These are phyloP conservation scores for Penicillium digitatum DNA, from an alignment of 2,329 filamentous ascomycete genomes.

Conservation along the genomic window DNA sequence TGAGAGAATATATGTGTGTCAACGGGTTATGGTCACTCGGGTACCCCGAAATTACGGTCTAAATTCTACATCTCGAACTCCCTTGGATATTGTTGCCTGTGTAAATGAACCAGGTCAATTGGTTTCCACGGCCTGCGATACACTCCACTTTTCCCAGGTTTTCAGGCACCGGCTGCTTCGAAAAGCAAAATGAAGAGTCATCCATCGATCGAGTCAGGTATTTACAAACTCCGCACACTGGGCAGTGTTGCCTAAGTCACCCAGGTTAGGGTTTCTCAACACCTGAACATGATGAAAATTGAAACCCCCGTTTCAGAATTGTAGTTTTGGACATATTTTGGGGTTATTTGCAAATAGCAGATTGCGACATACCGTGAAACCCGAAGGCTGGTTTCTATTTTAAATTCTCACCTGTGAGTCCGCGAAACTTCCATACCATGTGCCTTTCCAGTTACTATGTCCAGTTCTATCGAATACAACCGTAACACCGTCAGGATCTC, in stretches of 20 bases:
- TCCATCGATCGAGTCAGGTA: conserved; percentile 11
- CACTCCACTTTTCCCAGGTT: conserved; percentile 4
- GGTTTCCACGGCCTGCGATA: conserved; percentile 4
- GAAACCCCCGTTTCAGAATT: background rate
- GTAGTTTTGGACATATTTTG: background rate
- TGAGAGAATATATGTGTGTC: conserved; percentile 6
- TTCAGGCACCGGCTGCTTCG: conserved; percentile 14
- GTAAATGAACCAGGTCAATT: conserved; percentile 3
- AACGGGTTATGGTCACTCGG: conserved; percentile 2
- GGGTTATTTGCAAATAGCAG: background rate
- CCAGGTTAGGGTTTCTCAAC: background rate
- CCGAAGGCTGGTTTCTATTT: conserved; percentile 7
- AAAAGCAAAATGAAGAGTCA: conserved; percentile 15
- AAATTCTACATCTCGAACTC: background rate
- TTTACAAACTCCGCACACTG: conserved; percentile 1
- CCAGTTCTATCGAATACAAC: background rate
- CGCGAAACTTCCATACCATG: background rate
- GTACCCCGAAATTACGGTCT: conserved; percentile 18
- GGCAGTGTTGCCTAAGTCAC: conserved; percentile 19
- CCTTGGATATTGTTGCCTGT: conserved; percentile 7
- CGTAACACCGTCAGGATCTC: background rate
- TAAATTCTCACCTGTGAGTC: background rate
- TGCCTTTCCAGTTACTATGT: background rate
- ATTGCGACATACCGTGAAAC: conserved; percentile 6
- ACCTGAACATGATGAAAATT: background rate